Percentiles rank a stretch among this genome's conserved stretches.
Conservation (phyloP, 2,329 filamentous ascomycete species). For the Pseudogymnoascus sp. region DNA sequence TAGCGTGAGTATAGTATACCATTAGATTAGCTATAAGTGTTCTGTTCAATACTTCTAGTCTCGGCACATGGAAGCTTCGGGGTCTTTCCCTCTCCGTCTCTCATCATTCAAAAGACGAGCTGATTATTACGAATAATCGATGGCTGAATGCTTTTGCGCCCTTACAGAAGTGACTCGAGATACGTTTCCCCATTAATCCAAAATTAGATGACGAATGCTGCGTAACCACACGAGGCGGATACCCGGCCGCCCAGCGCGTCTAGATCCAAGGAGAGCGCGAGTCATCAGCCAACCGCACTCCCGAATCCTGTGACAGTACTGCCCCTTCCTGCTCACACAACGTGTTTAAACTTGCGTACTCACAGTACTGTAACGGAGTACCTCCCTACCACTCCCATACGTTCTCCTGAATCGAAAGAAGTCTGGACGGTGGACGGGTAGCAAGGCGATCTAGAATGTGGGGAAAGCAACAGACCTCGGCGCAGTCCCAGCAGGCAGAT, state of each 20-base stretch:
- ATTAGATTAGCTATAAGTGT: not conserved
- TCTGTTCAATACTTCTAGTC: not conserved
- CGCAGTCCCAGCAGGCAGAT: not conserved
- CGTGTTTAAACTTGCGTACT: not conserved
- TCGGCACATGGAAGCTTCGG: not conserved
- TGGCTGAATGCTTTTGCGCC: not conserved
- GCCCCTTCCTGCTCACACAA: no score
- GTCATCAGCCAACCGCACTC: not conserved
- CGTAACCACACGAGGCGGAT: conserved; percentile 2
- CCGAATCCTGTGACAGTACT: not conserved
- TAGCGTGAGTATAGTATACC: no score
- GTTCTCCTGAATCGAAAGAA: not conserved
- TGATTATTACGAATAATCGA: not conserved
- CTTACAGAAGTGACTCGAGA: no score
- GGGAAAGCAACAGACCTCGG: not conserved
- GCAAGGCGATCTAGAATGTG: not conserved
- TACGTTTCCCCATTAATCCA: not conserved
- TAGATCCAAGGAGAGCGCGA: not conserved
- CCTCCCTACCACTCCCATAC: not conserved
- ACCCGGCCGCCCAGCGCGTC: not conserved
- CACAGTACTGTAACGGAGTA: not conserved
- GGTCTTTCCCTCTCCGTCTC: not conserved
- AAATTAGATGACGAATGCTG: conserved; percentile 6
- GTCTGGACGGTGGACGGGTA: not conserved
- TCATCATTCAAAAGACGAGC: not conserved